Base-by-base conservation (phyloP, 2,329 filamentous ascomycete species). In the Aspergillus ustus region DNA sequence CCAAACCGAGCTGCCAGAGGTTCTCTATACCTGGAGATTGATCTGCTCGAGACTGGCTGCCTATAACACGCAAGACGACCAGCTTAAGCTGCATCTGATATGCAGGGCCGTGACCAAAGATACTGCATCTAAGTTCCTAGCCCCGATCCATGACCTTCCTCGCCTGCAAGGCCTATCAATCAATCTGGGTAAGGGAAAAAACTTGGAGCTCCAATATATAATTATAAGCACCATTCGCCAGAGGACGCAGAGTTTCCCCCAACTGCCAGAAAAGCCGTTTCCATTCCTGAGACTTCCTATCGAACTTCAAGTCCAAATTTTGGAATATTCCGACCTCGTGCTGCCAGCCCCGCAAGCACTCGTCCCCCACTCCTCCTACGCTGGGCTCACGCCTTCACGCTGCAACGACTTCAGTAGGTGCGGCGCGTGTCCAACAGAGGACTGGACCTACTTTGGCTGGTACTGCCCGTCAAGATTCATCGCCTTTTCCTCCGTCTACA, bases 301-400 rank as follows among this genome's bases (percentile, higher is more conserved):
- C 4, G 19, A 54, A 15, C n/a, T 54, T 54, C 52, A 44, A 44
- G 9, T 22, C 7, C 37, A 20, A 13, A 37, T 54, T 4, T n/a
- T 54, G n/a, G 31, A 54, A 20, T 54, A 37, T 20, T 43, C 52
- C 17, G 52, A 28, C 13, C n/a, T 54, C 17, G 52, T 54, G 19
- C 4, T 28, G 4, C 34, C 34, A 22, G 19, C 22, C 22, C 22
- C 7, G 20, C 31, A 37, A 37, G 11, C 52, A 25, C 37, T 54
- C 4, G 11, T 15, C 17, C 25, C 17, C 25, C 22, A 7, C 40
- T 44, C 34, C 19, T 15, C n/a, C n/a, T 5, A 40, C 11, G 11
- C 6, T 9, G 1, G 11, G 5, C 25, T 54, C 25, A 43, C 15
- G 19, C 19, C 22, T 28, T 9, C 40, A 5, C 22, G 22, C 22